Base-by-base conservation (phyloP, 2,329 filamentous ascomycete species). In the Cladophialophora exuberans region DNA sequence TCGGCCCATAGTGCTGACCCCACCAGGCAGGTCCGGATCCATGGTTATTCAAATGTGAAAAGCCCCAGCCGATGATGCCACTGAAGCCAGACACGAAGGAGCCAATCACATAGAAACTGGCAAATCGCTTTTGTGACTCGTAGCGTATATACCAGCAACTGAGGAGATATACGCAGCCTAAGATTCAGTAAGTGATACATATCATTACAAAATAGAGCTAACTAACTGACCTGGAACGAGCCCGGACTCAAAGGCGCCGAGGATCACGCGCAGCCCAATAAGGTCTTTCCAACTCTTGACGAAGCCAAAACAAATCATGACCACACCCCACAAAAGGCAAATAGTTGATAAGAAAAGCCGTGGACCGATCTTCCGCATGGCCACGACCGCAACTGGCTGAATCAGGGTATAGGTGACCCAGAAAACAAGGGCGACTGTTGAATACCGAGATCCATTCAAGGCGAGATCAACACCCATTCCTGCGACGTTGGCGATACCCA, bases 401-500 rank as follows among this genome's bases (percentile, higher is more conserved):
- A 89, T 87, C 45, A 88, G 48, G 57, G 87, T 80, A 68, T 90
- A 90, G 1, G 86, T 82, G 62, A 88, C 77, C 76, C 90, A 90
- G 75, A 90, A 90, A 65, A 89, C 77, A 30, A 90, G 75, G 3
- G 86, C 86, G 54, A 87, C 79, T 64, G 90, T 80, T 15, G 83
- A 79, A 59, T 70, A 72, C 53, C 68, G 64, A 22, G n/a, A n/a
- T n/a, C n/a, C n/a, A n/a, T n/a, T n/a, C n/a, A n/a, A n/a, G 26
- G 31, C 33, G 15, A 63, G 47, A 44, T 64, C 62, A 38, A 60
- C 54, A 15, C 50, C 51, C 68, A 73, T 70, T 7, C 67, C 89
- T 13, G 89, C 88, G 67, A 93, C 86, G 38, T 82, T 82, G 35
- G 88, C 88, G 18, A 83, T 78, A n/a, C 83, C 83, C 67, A 92